These are phyloP conservation scores for Dioscorea cayenensis DNA, from an alignment of 116 monocot genomes.

Conservation along the genomic window DNA sequence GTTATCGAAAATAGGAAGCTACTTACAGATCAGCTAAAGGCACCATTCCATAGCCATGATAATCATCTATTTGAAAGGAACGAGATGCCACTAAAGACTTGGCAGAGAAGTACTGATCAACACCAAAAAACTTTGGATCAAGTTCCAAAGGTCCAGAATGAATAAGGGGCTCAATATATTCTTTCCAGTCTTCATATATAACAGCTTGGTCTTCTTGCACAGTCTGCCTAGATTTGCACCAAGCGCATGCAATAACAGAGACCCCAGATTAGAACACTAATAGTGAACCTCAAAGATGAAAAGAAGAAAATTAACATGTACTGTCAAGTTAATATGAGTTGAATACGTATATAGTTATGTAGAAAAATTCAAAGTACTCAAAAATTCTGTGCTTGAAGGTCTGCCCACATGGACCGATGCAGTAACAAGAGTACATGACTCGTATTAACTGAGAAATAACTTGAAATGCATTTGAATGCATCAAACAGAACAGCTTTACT, in stretches of 20 bases:
- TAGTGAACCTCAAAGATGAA: background rate
- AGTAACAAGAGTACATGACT: too few species aligned
- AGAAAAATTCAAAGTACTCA: too few species aligned
- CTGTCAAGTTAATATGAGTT: background rate
- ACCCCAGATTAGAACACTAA: conserved; percentile 3
- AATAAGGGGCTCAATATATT: conserved; percentile 76
- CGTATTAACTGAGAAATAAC: too few species aligned
- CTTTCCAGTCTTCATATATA: conserved; percentile 82
- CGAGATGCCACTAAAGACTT: conserved; percentile 87
- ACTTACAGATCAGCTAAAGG: conserved; percentile 98
- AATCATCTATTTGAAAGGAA: conserved; percentile 76
- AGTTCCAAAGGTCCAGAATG: conserved; percentile 36
- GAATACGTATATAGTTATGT: background rate
- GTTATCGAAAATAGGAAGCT: too few species aligned
- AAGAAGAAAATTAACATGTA: background rate
- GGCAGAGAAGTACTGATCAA: conserved; percentile 82
- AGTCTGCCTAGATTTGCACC: conserved; percentile 53
- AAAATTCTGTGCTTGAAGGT: too few species aligned
- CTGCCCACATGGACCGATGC: too few species aligned
- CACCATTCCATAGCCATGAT: conserved; percentile 93
- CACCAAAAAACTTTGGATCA: conserved; percentile 40
- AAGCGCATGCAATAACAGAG: conserved; percentile 1
- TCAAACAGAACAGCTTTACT: too few species aligned
- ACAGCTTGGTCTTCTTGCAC: conserved; percentile 69
- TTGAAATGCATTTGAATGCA: too few species aligned